Percentiles rank a stretch among this genome's conserved stretches.
Conservation (phyloP, 345 rosid genomes). For the Lenwebbia sp. region DNA sequence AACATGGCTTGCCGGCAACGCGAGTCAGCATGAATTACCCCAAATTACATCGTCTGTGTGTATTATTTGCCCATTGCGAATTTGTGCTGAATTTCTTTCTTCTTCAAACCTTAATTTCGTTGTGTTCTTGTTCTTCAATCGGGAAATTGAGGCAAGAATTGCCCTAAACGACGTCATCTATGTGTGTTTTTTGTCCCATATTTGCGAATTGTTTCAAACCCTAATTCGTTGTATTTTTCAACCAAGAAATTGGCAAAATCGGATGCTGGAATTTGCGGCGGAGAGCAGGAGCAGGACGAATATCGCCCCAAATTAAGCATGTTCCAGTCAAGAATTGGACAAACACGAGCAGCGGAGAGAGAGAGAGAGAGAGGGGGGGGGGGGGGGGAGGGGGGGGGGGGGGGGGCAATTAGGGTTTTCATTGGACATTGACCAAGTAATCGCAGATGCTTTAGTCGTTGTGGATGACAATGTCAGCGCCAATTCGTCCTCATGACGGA, state of each 20-base stretch:
- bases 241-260: background rate
- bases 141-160: background rate
- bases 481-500: conserved; percentile 27
- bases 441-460: conserved; percentile 15
- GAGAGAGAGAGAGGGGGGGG: background rate
- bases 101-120: background rate
- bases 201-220: background rate
- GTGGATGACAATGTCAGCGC: conserved; percentile 17
- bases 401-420: conserved; percentile 17
- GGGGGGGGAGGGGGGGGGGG: background rate
- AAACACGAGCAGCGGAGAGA: background rate
- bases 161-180: background rate
- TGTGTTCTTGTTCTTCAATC: background rate
- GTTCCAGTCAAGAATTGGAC: background rate
- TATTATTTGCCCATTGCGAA: background rate
- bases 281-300: background rate
- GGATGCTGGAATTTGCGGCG: background rate
- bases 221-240: background rate
- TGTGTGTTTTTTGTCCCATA: background rate
- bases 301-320: background rate
- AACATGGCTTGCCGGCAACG: background rate
- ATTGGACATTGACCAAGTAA: conserved; percentile 28
- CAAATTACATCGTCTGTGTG: background rate
- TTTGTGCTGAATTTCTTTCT: background rate
- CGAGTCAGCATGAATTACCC: background rate